Base-by-base conservation (phyloP, 768 basidiomycete species). In the Boletus reticuloceps region DNA sequence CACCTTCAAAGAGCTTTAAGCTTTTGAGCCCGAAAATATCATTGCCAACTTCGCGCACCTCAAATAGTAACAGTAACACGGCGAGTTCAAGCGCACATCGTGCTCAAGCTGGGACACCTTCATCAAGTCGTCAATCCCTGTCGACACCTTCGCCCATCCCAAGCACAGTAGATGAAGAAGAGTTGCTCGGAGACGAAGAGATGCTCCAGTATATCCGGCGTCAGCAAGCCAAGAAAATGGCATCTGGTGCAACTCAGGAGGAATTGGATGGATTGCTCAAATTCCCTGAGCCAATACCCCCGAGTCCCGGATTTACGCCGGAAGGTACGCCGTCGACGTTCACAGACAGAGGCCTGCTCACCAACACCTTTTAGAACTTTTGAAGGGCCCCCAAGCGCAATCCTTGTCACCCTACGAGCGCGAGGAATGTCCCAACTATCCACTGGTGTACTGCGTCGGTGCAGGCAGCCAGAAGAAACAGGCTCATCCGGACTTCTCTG, bases 171-270 rank as follows among this genome's bases (percentile, higher is more conserved):
- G 92, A 92, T 55, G 94, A 95, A 55, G 93, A 95, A 58, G 91
- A 95, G 69, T 48, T 88, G 8, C 74, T 89, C 17, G 97, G 91
- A 16, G 97, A 99, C 66, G 94, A 97, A 58, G 97, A 99, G 75
- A 99, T 99, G 97, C 72, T 90, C 65, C 87, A 89, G 55, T 99
- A 96, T 71, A 91, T 98, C 59, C 83, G 85, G 60, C 82, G 94
- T 25, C 91, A 97, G 60, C 89, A 94, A 62, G 84, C 91, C 38
- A 94, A 94, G 77, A 92, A 88, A 71, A 69, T 94, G 58, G 88
- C 91, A 11, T 79, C 81, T 13, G 93, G 93, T 29, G 86, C 91
- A 9, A 86, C 84, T 32, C 91, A 93, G 65, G 86, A 89, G 60
- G 91, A 96, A 60, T 74, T 99, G 44, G 91, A 97, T 60, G 88